Percentiles rank a stretch among this genome's conserved stretches.
phyloP scores from a whole-genome alignment of 768 basidiomycete genomes.

The Collybia nuda region DNA sequence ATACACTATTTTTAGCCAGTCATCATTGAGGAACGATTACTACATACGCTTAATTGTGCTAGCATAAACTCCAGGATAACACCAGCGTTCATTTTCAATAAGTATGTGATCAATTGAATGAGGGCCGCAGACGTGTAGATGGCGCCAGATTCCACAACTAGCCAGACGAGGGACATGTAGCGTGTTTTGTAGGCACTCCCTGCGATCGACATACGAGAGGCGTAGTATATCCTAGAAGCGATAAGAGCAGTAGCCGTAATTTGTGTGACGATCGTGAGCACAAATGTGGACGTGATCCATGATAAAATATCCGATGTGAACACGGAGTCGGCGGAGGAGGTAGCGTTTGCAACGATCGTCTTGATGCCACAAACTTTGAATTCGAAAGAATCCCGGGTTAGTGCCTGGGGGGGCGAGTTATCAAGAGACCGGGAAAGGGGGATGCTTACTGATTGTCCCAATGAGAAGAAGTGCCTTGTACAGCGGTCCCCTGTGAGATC shows the following conservation, averaged over 20 bases:
- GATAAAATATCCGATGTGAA: slow-evolving; percentile 22
- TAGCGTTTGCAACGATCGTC: slow-evolving; percentile 21
- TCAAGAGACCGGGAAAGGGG: neutral
- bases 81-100: slow-evolving; percentile 25
- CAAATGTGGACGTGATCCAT: slow-evolving; percentile 26
- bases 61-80: slow-evolving; percentile 25
- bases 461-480: slow-evolving; percentile 19
- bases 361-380: slow-evolving; percentile 21
- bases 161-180: slow-evolving; percentile 20
- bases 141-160: slow-evolving; percentile 23
- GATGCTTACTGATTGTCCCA: slow-evolving; percentile 18
- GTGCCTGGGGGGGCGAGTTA: neutral
- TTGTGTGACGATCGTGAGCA: slow-evolving; percentile 25
- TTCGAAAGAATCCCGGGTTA: no score
- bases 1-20: neutral
- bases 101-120: slow-evolving; percentile 22
- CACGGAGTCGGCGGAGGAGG: slow-evolving; percentile 20
- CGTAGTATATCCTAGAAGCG: slow-evolving; percentile 20
- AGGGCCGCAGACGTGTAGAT: slow-evolving; percentile 24
- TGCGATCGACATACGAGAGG: slow-evolving; percentile 9
- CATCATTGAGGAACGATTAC: neutral
- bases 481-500: neutral
- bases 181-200: slow-evolving; percentile 10
- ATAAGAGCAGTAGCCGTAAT: slow-evolving; percentile 22
- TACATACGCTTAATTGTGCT: slow-evolving; percentile 22